Base-by-base conservation (phyloP, 2,329 filamentous ascomycete genomes). In the Endothia cerciana region DNA sequence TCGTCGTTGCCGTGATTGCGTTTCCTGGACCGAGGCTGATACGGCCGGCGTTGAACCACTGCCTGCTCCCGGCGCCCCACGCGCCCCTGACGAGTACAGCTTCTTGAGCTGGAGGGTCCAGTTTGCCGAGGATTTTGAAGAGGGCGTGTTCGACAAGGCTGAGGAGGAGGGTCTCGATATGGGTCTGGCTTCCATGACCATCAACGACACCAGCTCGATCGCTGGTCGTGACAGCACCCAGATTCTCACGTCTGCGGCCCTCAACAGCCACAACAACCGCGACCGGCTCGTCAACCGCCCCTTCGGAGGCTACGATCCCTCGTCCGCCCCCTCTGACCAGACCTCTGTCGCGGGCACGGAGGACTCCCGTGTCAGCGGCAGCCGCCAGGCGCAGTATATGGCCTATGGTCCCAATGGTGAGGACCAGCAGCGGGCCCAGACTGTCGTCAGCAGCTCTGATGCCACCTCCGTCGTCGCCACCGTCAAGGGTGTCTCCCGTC, bases 391-490 rank as follows among this genome's bases (percentile, higher is more conserved):
- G 11, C 25, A 63, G 3, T 73, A 67, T 64, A 73, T 69, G 28
- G 71, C 69, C 41, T 73, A 64, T 57, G 71, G 70, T 17, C 71
- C 72, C 3, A 30, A 70, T 5, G 72, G 72, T 33, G 58, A 72
- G 64, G 22, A 58, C 22, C 66, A 68, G 38, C 62, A 45, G 49
- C 66, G 66, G 17, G 11, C 41, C 28, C 60, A 60, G 28, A 47
- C 57, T 13, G 38, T 41, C 38, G 28, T 33, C 25, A 62, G 59
- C 36, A 40, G 49, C 22, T 38, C 51, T 28, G 51, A 33, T 19
- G 51, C n/a, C 36, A 61, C 49, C 10, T 51, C 49, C 22, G 60
- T 19, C 33, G 56, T 19, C 49, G 43, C 53, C 53, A 8, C 33
- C 10, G 36, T 43, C 53, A 43, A 30, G 13, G 30, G 25, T 38